phyloP scores from a whole-genome alignment of 1,139 yeast species.

The Candida tetrigidarum region DNA sequence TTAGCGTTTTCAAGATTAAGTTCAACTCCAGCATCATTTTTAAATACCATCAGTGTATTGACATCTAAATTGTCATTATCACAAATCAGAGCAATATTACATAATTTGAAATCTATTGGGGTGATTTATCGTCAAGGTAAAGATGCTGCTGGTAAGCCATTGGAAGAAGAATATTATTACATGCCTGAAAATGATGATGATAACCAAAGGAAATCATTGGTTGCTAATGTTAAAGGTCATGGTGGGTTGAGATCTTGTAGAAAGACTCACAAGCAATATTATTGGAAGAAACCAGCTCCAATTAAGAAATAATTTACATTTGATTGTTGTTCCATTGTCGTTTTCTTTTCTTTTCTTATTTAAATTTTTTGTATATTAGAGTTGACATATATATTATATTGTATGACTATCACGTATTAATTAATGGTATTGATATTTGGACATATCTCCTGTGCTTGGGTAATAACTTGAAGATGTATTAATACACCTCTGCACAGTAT shows the following conservation, averaged over 20 bases:
- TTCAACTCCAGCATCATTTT: conserved; percentile 78
- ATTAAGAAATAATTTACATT: conserved; percentile 33
- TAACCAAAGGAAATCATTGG: conserved; percentile 66
- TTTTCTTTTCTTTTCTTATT: not conserved
- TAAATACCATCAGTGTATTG: conserved; percentile 61
- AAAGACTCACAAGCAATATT: conserved; percentile 91
- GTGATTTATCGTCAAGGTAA: conserved; percentile 86
- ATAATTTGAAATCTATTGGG: conserved; percentile 66
- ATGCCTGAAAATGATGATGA: conserved; percentile 83
- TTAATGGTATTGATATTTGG: not conserved
- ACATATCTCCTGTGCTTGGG: conserved; percentile 7
- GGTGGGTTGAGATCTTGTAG: conserved; percentile 87
- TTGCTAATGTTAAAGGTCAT: conserved; percentile 78
- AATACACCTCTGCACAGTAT: not conserved
- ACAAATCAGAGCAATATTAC: conserved; percentile 56
- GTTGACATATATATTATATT: not conserved
- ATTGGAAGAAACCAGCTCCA: conserved; percentile 78
- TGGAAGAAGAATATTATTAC: conserved; percentile 93
- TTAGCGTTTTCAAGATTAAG: conserved; percentile 88
- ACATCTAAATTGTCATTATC: conserved; percentile 46
- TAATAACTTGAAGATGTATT: conserved; percentile 13
- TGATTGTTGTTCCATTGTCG: not conserved
- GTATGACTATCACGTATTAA: not conserved
- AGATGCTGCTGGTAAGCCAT: conserved; percentile 94
- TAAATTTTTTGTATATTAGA: conserved; percentile 2